Base-by-base conservation (phyloP, 768 basidiomycete genomes). In the Suillus luteus region DNA sequence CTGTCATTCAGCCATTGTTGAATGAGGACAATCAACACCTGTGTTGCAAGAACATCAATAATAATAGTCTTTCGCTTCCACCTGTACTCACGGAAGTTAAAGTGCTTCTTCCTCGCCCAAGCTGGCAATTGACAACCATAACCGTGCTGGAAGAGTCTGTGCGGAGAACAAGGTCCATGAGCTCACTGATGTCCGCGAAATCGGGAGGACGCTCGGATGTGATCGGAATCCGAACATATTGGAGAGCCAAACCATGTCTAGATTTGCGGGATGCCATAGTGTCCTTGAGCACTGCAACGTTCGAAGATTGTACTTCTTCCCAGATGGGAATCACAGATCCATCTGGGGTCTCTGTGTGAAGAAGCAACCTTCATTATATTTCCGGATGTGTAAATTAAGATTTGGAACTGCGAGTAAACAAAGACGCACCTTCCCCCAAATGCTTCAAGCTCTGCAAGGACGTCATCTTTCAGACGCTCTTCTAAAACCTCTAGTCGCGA, bases 61-160 rank as follows among this genome's bases (percentile, higher is more conserved):
- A 6, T 37, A 19, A n/a, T 10, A n/a, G 54, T 49, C 27, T 51
- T 51, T 43, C 35, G 52, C 0, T 31, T 58, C 38, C 17, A 31
- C 27, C 10, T 19, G 44, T 10, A 72, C 88, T 66, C 62, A 92
- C 92, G 19, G 95, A 92, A n/a, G 94, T 89, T 57, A 95, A 77
- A 0, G 96, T 96, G 65, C 94, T 96, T 69, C 97, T 83, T 11
- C 96, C 96, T 37, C 94, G 83, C 5, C 95, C 96, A 15, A 99
- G 85, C 71, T 99, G 97, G 70, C 96, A 97, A 71, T 99, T 99
- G 41, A 99, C 85, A 19, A 99, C 89, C 63, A 99, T 91, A 1
- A 91, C 91, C 0, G 91, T 90, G 44, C 85, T 83, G 24, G 84
- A 81, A 8, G 89, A 84, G 60, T 86, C 81, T 6, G 87, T 86